Percentiles rank a stretch among this genome's conserved stretches.
phyloP scores from a whole-genome alignment of 2,329 filamentous ascomycete species.

The Lasiodiplodia hormozganensis region DNA sequence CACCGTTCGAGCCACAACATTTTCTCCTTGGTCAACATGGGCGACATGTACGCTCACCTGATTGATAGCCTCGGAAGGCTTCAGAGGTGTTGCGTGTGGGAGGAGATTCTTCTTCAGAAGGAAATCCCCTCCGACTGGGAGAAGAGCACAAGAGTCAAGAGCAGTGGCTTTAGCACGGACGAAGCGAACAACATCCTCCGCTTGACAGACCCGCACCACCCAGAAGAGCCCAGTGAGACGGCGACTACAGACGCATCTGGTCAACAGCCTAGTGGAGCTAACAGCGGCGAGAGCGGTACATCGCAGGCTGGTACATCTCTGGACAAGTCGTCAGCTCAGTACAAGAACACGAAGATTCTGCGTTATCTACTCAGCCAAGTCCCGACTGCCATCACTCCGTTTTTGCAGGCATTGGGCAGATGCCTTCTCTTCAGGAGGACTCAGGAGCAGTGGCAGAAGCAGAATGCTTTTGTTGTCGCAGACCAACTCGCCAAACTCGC shows the following conservation, averaged over 20 bases:
- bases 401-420: constrained; percentile 86
- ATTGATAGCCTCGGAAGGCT: constrained; percentile 78
- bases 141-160: constrained; percentile 52
- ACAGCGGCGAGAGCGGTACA: constrained; percentile 26
- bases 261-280: constrained; percentile 27
- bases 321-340: constrained; percentile 40
- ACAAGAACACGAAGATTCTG: constrained; percentile 80
- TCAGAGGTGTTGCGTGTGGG: constrained; percentile 80
- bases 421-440: constrained; percentile 77
- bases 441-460: constrained; percentile 68
- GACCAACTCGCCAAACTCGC: constrained; percentile 76
- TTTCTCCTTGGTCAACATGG: constrained; percentile 80
- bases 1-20: constrained; percentile 68
- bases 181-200: constrained; percentile 51
- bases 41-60: constrained; percentile 80
- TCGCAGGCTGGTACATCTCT: constrained; percentile 34
- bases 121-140: constrained; percentile 75
- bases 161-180: constrained; percentile 46
- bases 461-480: constrained; percentile 67
- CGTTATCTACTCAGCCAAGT: constrained; percentile 79
- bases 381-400: constrained; percentile 79
- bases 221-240: constrained; percentile 1
- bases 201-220: constrained; percentile 23
- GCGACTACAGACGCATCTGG: constrained; percentile 30
- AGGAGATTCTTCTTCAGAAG: constrained; percentile 78